Percentiles rank a stretch among this genome's conserved stretches.
phyloP scores from a whole-genome alignment of 768 basidiomycete genomes.

The Rhodotorula sphaerocarpa region DNA sequence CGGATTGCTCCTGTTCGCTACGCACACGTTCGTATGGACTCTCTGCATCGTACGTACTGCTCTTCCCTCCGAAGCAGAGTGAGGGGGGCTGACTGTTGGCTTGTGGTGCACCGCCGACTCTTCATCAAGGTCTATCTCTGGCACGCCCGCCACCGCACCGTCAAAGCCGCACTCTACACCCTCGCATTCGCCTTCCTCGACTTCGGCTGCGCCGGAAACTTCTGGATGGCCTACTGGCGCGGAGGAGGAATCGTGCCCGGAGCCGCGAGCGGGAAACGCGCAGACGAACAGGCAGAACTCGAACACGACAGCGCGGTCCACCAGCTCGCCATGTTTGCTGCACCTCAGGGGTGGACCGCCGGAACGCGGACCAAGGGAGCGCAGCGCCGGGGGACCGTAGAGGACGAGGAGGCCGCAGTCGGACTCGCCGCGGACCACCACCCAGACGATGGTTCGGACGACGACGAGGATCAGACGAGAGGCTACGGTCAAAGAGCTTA shows the following conservation, averaged over 20 bases:
- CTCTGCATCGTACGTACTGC: constrained; percentile 7
- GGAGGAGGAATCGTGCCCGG: constrained; percentile 10
- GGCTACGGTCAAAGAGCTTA: no score
- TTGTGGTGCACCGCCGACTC: not conserved
- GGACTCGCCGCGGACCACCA: no score
- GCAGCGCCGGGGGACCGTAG: no score
- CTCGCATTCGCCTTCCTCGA: not conserved
- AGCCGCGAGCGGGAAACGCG: not conserved
- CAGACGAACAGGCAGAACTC: constrained; percentile 4
- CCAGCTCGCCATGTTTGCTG: not conserved
- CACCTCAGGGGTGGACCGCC: no score
- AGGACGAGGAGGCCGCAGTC: not conserved
- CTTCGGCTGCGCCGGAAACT: constrained; percentile 4
- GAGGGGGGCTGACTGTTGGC: not conserved
- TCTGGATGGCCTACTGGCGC: constrained; percentile 13
- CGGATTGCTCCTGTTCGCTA: constrained; percentile 5
- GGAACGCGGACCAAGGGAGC: no score
- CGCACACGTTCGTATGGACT: constrained; percentile 5
- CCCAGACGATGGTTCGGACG: no score
- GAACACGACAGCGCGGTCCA: not conserved
- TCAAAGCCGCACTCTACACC: not conserved
- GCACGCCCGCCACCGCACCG: not conserved
- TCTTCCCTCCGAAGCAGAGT: no score
- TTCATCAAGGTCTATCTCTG: constrained; percentile 14
- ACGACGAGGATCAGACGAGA: no score